Conservation (phyloP, 1,139 yeast genomes). For the Meyerozyma carpophila region DNA sequence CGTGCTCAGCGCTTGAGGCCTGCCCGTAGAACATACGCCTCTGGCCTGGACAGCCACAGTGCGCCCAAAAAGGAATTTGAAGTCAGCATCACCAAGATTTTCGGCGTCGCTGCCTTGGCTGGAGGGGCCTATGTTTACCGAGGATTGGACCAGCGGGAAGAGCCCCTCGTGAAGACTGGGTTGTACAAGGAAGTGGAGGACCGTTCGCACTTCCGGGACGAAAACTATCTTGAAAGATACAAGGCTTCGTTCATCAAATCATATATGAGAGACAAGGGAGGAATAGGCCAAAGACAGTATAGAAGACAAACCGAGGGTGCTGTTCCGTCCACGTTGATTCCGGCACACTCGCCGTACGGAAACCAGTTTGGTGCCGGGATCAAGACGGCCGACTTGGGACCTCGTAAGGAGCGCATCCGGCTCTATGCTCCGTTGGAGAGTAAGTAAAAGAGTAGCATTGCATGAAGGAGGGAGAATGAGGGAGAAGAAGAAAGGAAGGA, state of each 20-base stretch:
- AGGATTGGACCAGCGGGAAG: constrained; percentile 29
- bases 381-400: constrained; percentile 40
- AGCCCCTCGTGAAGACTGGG: constrained; percentile 35
- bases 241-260: constrained; percentile 38
- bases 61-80: constrained; percentile 27
- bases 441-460: constrained; percentile 3
- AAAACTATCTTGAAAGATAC: constrained; percentile 33
- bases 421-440: constrained; percentile 34
- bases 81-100: constrained; percentile 35
- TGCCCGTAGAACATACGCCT: not conserved
- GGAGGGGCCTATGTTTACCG: constrained; percentile 37
- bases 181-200: constrained; percentile 36
- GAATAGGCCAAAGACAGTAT: constrained; percentile 40
- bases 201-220: constrained; percentile 33
- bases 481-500: not conserved
- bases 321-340: constrained; percentile 32
- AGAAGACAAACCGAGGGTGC: constrained; percentile 29
- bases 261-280: constrained; percentile 44
- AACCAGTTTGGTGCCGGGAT: constrained; percentile 44
- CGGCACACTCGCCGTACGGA: constrained; percentile 40
- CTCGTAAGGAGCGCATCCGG: constrained; percentile 40
- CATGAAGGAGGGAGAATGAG: not conserved
- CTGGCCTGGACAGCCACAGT: constrained; percentile 12
- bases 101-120: constrained; percentile 37
- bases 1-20: not conserved